These are phyloP conservation scores for Jaenimonas drosophilae DNA, from an alignment of 208 protist genomes.

Conservation along the genomic window DNA sequence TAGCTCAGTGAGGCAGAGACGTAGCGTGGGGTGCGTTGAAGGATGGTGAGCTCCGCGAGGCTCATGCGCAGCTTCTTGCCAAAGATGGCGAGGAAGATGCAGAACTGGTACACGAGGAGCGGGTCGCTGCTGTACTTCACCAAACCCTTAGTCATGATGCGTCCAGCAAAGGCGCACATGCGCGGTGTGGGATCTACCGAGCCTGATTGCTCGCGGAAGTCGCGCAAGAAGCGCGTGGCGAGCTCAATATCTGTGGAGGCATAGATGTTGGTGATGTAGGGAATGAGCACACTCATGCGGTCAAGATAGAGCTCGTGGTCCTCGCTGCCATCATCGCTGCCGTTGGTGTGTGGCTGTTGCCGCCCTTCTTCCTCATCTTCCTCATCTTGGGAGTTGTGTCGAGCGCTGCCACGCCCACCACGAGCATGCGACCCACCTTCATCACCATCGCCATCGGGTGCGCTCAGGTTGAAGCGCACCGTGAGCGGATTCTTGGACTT, in stretches of 20 bases:
- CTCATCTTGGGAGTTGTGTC: not conserved
- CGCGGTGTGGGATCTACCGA: not conserved
- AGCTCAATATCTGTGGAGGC: constrained; percentile 13
- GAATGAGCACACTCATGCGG: constrained; percentile 1
- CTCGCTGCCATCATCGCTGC: too few species aligned
- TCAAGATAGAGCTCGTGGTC: not conserved
- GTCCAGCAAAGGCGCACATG: constrained; percentile 8
- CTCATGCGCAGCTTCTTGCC: constrained; percentile 4
- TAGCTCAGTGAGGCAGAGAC: constrained; percentile 7
- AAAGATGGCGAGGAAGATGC: constrained; percentile 15
- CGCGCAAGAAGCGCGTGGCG: constrained; percentile 10
- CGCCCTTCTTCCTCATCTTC: too few species aligned
- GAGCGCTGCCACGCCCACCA: not conserved
- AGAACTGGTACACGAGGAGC: constrained; percentile 7
- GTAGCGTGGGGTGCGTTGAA: not conserved
- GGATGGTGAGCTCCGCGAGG: constrained; percentile 4
- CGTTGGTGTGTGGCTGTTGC: too few species aligned
- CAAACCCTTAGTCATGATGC: constrained; percentile 25
- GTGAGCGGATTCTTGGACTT: not conserved
- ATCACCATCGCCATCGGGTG: too few species aligned
- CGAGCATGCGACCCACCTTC: too few species aligned
- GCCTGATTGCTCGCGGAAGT: not conserved
- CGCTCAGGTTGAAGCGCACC: too few species aligned
- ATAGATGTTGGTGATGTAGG: constrained; percentile 3
- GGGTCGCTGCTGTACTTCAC: constrained; percentile 8